Base-by-base conservation (phyloP, 2,329 filamentous ascomycete species). In the Elsinoe perseae region DNA sequence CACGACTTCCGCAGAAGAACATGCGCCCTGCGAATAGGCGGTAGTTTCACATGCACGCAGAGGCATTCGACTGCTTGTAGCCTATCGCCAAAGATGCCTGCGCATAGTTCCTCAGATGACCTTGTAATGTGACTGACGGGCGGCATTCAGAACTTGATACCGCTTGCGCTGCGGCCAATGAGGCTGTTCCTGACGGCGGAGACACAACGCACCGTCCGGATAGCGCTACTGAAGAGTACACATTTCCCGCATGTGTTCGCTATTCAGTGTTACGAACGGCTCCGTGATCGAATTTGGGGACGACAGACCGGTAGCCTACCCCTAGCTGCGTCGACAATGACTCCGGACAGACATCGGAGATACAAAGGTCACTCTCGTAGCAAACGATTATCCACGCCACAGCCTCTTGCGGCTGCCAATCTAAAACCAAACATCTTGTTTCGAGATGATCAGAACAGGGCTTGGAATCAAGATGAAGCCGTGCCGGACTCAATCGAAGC, bases 101-200 rank as follows among this genome's bases (percentile, higher is more conserved):
- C 23, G 23, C n/a, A 28, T 42, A 21, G 18, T 27, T 20, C 16
- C 20, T 9, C 21, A 38, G 10, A 30, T 28, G 34, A 36, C 27
- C 25, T 10, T n/a, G 20, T n/a, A 23, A 52, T n/a, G 48, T 52
- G 48, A 52, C 48, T 52, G 30, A 52, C 48, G 9, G 21, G 44
- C 25, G 20, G 28, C 44, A n/a, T 38, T 10, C 60, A 82, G 79
- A 93, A 92, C 68, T 78, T 93, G 36, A 74, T 92, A 43, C 84
- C 87, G 6, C 76, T 91, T 56, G 71, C 85, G 59, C 83, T 91
- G 65, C 81, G 87, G 14, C 88, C 88, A 0, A 75, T 89, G 58
- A 80, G 86, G 57, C 75, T 91, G 43, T 76, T 89, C 61, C 68
- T 89, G 50, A 77, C 83, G 5, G 79, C 83, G 1, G 80, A 84